Evolutionary conservation across 805 yeast genomes (phyloP), one percentile per base, ranked within the genome.

Genomic region (Candida orba): DNA sequence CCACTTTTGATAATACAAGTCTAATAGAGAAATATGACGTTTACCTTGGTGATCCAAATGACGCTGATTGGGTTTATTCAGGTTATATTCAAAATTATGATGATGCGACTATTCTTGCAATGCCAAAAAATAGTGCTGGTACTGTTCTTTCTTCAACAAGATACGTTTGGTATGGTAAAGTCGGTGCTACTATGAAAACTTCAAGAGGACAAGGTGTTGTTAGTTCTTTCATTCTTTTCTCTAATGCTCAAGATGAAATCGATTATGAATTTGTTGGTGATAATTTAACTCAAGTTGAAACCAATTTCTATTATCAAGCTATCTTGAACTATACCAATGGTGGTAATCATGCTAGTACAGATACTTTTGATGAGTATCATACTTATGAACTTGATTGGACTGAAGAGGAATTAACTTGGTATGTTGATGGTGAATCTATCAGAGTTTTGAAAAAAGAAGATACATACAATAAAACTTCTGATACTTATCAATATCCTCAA

Each of bases 201-300:
- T 84, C 96, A 1, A 85, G 78, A 58, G 73, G 73, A 33, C 71
- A 65, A 9, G 97, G 97, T 71, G 96, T 89, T 32, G 90, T 89
- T 46, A 74, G 95, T 14, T 90, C 95, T 27, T 78, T 81, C 56
- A 87, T 89, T 63, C 62, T 87, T 41, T 82, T 78, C 64, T 85
- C 95, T 8, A 84, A 85, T 59, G 87, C 82, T 35, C 79, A 85
- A 71, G 97, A 89, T 69, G 97, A 90, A 72, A 75, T 89, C 55
- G 97, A 90, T 74, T 80, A 66, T 58, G 96, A 90, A 68, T 82
- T 79, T 53, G 82, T 88, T 50, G 98, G 98, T 46, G 75, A 75
- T 56, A 77, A 84, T 57, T 64, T 85, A 56, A 71, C 73, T 29
- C 60, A 64, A 20, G 85, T 80, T 2, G 90, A 90, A 71, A 70